These are phyloP conservation scores for Talaromyces amestolkiae DNA, from an alignment of 2,329 filamentous ascomycete species.

Conservation along the genomic window DNA sequence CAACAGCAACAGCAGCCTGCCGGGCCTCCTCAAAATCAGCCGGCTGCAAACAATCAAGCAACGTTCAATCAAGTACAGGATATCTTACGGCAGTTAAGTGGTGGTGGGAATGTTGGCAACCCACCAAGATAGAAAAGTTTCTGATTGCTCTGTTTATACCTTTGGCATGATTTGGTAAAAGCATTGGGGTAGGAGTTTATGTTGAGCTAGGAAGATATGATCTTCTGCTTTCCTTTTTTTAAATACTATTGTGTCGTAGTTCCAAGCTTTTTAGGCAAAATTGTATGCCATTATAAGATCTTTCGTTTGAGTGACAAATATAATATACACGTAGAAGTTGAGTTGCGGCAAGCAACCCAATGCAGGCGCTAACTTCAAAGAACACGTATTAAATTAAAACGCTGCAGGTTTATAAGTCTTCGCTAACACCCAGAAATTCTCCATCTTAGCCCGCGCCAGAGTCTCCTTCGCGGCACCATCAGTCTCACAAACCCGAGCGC, in stretches of 20 bases:
- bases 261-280: neutral
- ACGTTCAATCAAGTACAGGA: slow-evolving; percentile 45
- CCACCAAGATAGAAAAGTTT: neutral
- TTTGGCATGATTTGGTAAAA: slow-evolving; percentile 1
- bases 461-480: slow-evolving; percentile 84
- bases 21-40: slow-evolving; percentile 15
- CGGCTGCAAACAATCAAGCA: slow-evolving; percentile 27
- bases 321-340: neutral
- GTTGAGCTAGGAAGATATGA: neutral
- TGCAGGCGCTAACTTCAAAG: neutral
- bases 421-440: slow-evolving; percentile 90
- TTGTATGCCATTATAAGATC: neutral
- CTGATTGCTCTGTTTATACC: neutral
- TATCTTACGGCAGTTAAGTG: slow-evolving; percentile 37
- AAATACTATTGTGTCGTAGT: neutral
- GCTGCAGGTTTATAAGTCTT: slow-evolving; percentile 57
- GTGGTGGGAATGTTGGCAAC: slow-evolving; percentile 27
- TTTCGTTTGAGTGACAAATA: neutral
- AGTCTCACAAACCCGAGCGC: slow-evolving; percentile 80
- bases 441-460: slow-evolving; percentile 78
- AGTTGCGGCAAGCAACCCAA: neutral
- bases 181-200: slow-evolving; percentile 16
- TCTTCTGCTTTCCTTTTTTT: neutral
- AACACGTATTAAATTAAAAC: neutral
- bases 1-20: slow-evolving; percentile 22